phyloP scores from a whole-genome alignment of 2,329 filamentous ascomycete species.

The Coniochaeta ligniaria region DNA sequence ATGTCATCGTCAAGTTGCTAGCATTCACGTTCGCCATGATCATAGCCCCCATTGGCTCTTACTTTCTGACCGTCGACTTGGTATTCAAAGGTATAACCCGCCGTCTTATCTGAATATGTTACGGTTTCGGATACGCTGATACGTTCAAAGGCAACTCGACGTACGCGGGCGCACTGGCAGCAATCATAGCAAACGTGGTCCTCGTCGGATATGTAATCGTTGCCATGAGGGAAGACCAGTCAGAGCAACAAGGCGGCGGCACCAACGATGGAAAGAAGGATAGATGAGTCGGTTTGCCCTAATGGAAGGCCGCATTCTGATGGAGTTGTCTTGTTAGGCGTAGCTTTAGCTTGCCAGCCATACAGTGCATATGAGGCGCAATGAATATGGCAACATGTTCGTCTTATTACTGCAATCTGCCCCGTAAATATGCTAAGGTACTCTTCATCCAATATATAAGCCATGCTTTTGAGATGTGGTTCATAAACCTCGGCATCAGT shows the following conservation, averaged over 20 bases:
- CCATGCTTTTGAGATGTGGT: background rate
- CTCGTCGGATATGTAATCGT: slow-evolving; percentile 86
- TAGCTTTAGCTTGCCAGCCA: background rate
- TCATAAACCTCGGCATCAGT: background rate
- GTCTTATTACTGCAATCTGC: background rate
- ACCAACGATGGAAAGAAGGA: slow-evolving; percentile 3
- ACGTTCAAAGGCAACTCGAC: slow-evolving; percentile 65
- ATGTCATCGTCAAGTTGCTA: slow-evolving; percentile 85
- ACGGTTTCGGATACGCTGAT: background rate
- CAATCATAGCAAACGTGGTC: slow-evolving; percentile 85
- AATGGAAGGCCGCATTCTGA: background rate
- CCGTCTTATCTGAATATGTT: background rate
- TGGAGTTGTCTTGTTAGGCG: background rate
- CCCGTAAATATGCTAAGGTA: background rate
- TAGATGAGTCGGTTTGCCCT: background rate
- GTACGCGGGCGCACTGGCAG: slow-evolving; percentile 76
- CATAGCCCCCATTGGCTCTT: slow-evolving; percentile 76
- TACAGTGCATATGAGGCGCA: background rate
- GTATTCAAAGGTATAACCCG: slow-evolving; percentile 63
- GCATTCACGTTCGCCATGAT: slow-evolving; percentile 92
- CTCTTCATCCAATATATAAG: background rate
- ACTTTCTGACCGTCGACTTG: slow-evolving; percentile 71
- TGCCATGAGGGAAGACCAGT: slow-evolving; percentile 79
- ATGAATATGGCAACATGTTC: background rate
- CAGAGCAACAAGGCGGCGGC: slow-evolving; percentile 36